Conservation (phyloP, 1,139 yeast genomes). For the Saccharomyces hybrid region DNA sequence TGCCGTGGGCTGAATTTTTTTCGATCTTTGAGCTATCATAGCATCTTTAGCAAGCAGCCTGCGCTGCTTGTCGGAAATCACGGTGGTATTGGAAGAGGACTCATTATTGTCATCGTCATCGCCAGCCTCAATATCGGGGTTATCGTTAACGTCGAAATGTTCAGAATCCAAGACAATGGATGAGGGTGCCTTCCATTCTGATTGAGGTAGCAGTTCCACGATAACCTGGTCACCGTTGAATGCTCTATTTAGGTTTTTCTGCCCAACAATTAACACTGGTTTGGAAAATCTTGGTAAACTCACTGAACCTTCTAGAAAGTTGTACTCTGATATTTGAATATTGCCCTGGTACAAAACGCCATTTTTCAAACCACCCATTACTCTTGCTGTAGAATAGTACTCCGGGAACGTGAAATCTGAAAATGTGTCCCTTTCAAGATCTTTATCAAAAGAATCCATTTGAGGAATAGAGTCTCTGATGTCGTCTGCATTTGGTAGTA, state of each 20-base stretch:
- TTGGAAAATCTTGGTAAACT: conserved; percentile 66
- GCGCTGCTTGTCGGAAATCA: conserved; percentile 72
- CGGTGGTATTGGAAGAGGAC: conserved; percentile 9
- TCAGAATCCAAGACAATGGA: conserved; percentile 72
- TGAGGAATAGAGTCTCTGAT: conserved; percentile 76
- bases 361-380: conserved; percentile 83
- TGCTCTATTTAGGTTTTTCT: conserved; percentile 79
- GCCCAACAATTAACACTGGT: conserved; percentile 76
- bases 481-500: conserved; percentile 66
- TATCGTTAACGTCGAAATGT: conserved; percentile 51
- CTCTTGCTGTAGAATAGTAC: conserved; percentile 70
- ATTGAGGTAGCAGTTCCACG: conserved; percentile 79
- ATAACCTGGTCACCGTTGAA: conserved; percentile 90
- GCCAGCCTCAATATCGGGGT: conserved; percentile 50
- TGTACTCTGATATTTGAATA: conserved; percentile 74
- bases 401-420: conserved; percentile 62
- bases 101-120: conserved; percentile 31
- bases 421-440: conserved; percentile 28
- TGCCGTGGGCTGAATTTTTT: conserved; percentile 78
- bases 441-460: conserved; percentile 32
- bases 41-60: conserved; percentile 73
- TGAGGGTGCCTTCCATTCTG: conserved; percentile 85
- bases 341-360: conserved; percentile 86
- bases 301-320: conserved; percentile 82
- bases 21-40: conserved; percentile 46